A percentile compares a stretch with the other conserved stretches of the same genome.
These are phyloP conservation scores for Lablab purpureus DNA, from an alignment of 306 rosid species.

Conservation along the genomic window DNA sequence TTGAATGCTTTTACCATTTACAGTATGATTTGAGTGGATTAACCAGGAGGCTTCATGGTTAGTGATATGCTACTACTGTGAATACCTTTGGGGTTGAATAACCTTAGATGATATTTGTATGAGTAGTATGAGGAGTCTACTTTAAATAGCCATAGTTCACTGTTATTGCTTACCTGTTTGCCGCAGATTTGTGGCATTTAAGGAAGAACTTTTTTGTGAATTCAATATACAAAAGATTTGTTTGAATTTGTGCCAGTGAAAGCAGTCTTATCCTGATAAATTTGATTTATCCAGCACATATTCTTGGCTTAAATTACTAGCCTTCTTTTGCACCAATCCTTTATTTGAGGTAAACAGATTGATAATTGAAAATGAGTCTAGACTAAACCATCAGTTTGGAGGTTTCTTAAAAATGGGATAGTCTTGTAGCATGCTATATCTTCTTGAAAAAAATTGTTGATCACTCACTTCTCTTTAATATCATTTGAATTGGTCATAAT, in stretches of 20 bases:
- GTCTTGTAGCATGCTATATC: constrained; percentile 4
- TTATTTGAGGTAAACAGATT: not conserved
- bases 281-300: not conserved
- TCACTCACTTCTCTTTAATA: constrained; percentile 16
- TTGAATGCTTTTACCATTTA: constrained; percentile 15
- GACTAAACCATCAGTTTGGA: not conserved
- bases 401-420: not conserved
- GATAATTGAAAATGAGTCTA: not conserved
- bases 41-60: constrained; percentile 11
- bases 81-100: not conserved
- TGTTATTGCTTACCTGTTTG: not conserved
- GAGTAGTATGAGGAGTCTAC: constrained; percentile 13
- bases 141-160: not conserved
- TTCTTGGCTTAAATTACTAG: not conserved
- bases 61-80: not conserved
- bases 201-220: not conserved
- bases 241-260: not conserved
- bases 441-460: constrained; percentile 12
- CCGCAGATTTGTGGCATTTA: not conserved
- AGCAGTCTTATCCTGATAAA: not conserved
- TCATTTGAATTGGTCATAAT: constrained; percentile 9
- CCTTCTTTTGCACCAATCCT: not conserved
- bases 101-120: constrained; percentile 1
- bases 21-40: not conserved
- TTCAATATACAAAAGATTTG: constrained; percentile 6